Evolutionary conservation across 805 yeast genomes (phyloP).

Genomic region (Suhomyces sp.): DNA sequence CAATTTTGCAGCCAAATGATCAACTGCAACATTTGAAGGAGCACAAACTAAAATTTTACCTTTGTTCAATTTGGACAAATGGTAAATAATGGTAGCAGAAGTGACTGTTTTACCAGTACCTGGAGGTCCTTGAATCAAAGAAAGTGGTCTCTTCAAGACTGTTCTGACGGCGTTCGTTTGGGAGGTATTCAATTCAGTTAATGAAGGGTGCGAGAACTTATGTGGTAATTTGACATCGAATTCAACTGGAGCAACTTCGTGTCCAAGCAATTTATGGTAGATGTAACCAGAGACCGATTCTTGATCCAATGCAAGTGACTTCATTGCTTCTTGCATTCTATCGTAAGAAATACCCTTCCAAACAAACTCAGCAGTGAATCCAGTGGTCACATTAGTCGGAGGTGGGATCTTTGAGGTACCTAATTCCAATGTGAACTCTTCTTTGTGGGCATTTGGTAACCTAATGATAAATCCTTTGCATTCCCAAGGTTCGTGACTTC

Average conservation of each 20-base stretch:
- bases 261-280: constrained; percentile 79
- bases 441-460: constrained; percentile 65
- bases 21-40: constrained; percentile 94
- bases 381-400: constrained; percentile 58
- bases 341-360: constrained; percentile 86
- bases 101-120: constrained; percentile 92
- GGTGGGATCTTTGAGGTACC: constrained; percentile 31
- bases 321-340: constrained; percentile 81
- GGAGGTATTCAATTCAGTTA: constrained; percentile 70
- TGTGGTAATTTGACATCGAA: constrained; percentile 63
- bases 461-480: constrained; percentile 69
- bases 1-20: constrained; percentile 78
- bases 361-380: constrained; percentile 80
- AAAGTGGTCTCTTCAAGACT: constrained; percentile 68
- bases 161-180: constrained; percentile 74
- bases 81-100: constrained; percentile 83
- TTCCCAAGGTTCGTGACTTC: constrained; percentile 64
- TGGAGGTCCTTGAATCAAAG: constrained; percentile 93
- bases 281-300: constrained; percentile 71
- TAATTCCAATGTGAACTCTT: constrained; percentile 72
- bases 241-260: constrained; percentile 63
- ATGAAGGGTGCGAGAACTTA: constrained; percentile 60
- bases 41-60: constrained; percentile 84
- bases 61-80: constrained; percentile 59
- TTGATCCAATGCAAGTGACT: constrained; percentile 65